These are phyloP conservation scores for Andrographis paniculata DNA, from an alignment of 305 asterid species.

Conservation along the genomic window DNA sequence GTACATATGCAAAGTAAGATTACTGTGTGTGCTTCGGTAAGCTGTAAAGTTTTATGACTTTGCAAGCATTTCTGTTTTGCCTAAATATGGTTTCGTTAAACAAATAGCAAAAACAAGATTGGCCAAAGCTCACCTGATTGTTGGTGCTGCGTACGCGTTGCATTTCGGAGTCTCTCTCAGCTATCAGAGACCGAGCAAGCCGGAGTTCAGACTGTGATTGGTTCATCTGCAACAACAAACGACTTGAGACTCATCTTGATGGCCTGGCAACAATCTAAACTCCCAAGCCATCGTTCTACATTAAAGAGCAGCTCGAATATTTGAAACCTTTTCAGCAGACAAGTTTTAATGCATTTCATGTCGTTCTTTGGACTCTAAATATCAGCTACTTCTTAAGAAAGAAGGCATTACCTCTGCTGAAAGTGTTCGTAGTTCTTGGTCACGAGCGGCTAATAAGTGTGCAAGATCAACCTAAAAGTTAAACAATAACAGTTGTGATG, in stretches of 20 bases:
- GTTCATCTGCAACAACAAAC: slow-evolving; percentile 61
- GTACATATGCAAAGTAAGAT: not conserved
- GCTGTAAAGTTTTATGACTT: not conserved
- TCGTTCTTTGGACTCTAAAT: no score
- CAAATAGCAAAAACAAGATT: slow-evolving; percentile 5
- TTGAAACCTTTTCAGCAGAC: no score
- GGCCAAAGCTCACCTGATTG: slow-evolving; percentile 52
- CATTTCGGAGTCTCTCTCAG: slow-evolving; percentile 83
- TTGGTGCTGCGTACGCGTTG: slow-evolving; percentile 69
- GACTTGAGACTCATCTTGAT: not conserved
- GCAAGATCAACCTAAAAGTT: slow-evolving; percentile 89
- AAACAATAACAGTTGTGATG: slow-evolving; percentile 7
- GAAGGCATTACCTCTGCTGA: slow-evolving; percentile 75
- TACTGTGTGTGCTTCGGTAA: not conserved
- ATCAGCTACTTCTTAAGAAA: slow-evolving; percentile 9
- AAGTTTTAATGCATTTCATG: no score
- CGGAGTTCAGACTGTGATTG: slow-evolving; percentile 87
- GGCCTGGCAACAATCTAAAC: not conserved
- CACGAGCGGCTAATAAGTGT: slow-evolving; percentile 89
- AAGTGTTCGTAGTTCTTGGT: slow-evolving; percentile 93
- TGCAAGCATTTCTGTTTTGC: not conserved
- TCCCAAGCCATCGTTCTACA: no score
- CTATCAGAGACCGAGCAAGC: slow-evolving; percentile 88
- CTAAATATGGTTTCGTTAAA: not conserved
- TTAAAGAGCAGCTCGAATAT: no score